A percentile compares a stretch with the other conserved stretches of the same genome.
Conservation (phyloP, 1,284 basidiomycete genomes). For the Rhodotorula glutinis region DNA sequence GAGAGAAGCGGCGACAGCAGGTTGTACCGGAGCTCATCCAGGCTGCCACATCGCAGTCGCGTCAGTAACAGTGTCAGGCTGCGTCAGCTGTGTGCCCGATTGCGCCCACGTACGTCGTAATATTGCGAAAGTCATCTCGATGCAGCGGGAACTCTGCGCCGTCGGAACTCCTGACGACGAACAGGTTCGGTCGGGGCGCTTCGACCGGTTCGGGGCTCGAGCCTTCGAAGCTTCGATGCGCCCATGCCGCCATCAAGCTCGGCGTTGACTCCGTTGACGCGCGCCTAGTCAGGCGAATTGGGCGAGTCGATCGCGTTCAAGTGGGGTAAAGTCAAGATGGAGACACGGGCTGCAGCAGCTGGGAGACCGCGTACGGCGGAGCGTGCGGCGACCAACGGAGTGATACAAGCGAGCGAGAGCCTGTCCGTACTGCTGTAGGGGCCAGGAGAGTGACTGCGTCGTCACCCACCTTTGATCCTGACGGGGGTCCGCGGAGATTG, state of each 20-base stretch:
- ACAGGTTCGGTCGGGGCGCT: slow-evolving; percentile 11
- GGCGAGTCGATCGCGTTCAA: too few species aligned
- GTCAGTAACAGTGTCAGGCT: too few species aligned
- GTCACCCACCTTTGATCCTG: too few species aligned
- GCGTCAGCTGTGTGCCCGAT: too few species aligned
- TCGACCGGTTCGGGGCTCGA: not conserved
- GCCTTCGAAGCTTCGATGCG: not conserved
- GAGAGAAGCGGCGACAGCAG: slow-evolving; percentile 28
- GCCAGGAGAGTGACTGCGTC: too few species aligned
- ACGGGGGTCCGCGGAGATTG: too few species aligned
- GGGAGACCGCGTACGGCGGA: too few species aligned
- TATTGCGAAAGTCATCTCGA: slow-evolving; percentile 20
- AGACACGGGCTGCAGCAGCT: too few species aligned
- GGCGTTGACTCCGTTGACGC: slow-evolving; percentile 3
- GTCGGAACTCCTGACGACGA: slow-evolving; percentile 32
- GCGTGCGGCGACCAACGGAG: too few species aligned
- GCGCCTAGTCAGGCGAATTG: slow-evolving; percentile 1
- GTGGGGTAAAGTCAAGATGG: not conserved
- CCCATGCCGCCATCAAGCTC: not conserved
- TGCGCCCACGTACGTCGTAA: slow-evolving; percentile 21
- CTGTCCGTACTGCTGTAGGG: too few species aligned
- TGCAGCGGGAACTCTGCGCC: slow-evolving; percentile 32
- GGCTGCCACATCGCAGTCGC: too few species aligned
- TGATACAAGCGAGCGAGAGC: too few species aligned
- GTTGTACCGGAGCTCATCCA: slow-evolving; percentile 30